A percentile compares a stretch with the other conserved stretches of the same genome.
These are phyloP conservation scores for Ceratorhiza oryzae-sativae DNA, from an alignment of 1,284 basidiomycete species.

Conservation along the genomic window DNA sequence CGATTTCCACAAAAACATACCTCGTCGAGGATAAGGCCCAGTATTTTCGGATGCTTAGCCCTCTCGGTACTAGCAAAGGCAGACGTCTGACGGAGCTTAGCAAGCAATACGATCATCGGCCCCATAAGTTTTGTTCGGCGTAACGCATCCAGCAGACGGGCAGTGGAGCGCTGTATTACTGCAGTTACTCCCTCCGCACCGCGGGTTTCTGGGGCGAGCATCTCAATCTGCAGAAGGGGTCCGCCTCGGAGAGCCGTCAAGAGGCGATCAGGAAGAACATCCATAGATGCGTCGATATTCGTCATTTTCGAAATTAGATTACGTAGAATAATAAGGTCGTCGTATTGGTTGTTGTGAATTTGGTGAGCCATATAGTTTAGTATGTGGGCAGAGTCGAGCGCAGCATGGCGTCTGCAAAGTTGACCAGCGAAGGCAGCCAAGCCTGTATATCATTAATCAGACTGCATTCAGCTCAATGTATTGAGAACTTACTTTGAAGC, in stretches of 20 bases:
- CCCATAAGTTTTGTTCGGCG: slow-evolving; percentile 35
- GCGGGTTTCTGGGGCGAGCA: slow-evolving; percentile 72
- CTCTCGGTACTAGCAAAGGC: slow-evolving; percentile 35
- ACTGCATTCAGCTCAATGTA: slow-evolving; percentile 10
- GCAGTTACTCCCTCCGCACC: slow-evolving; percentile 56
- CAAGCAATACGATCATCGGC: slow-evolving; percentile 33
- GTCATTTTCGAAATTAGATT: slow-evolving; percentile 97
- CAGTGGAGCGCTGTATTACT: slow-evolving; percentile 23
- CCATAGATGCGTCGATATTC: slow-evolving; percentile 84
- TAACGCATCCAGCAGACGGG: slow-evolving; percentile 21
- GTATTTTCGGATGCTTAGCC: slow-evolving; percentile 70
- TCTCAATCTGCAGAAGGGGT: slow-evolving; percentile 85
- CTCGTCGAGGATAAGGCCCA: slow-evolving; percentile 86
- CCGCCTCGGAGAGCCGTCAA: slow-evolving; percentile 91
- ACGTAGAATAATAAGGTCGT: slow-evolving; percentile 89
- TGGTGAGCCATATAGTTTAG: slow-evolving; percentile 93
- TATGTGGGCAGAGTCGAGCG: slow-evolving; percentile 82
- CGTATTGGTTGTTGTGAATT: slow-evolving; percentile 80
- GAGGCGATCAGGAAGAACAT: slow-evolving; percentile 87
- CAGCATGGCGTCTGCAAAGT: slow-evolving; percentile 81
- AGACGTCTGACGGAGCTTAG: slow-evolving; percentile 35
- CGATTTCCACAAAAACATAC: slow-evolving; percentile 53
- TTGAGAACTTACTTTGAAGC: slow-evolving; percentile 81
- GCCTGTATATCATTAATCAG: slow-evolving; percentile 56
- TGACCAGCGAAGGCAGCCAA: slow-evolving; percentile 88